Evolutionary conservation across 2,329 filamentous ascomycete species (phyloP).

Genomic region (Penicillium olsonii): DNA sequence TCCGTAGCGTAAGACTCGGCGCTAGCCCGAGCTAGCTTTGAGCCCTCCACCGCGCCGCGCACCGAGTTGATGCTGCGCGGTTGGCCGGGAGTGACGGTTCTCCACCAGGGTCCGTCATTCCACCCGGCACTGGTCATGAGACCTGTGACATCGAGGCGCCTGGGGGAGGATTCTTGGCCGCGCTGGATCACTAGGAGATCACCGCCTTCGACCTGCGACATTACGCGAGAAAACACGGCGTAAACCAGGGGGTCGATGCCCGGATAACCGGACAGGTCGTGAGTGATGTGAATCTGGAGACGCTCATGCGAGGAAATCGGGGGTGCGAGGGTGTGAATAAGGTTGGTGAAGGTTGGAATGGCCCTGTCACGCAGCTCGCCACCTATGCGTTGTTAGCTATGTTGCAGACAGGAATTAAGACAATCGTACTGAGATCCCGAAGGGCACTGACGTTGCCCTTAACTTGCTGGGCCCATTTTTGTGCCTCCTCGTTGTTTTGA

Average conservation of each 20-base stretch:
- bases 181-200: conserved; percentile 93
- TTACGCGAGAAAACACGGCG: conserved; percentile 87
- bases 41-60: conserved; percentile 79
- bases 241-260: conserved; percentile 92
- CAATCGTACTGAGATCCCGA: conserved; percentile 67
- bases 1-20: conserved; percentile 86
- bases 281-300: conserved; percentile 94
- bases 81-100: conserved; percentile 58
- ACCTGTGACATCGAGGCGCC: conserved; percentile 53
- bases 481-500: conserved; percentile 92
- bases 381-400: conserved; percentile 54
- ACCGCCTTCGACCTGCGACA: conserved; percentile 98
- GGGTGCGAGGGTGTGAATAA: conserved; percentile 91
- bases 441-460: conserved; percentile 82
- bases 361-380: conserved; percentile 84
- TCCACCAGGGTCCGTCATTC: conserved; percentile 97
- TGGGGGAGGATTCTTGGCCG: conserved; percentile 77
- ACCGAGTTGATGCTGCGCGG: conserved; percentile 77
- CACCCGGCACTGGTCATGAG: conserved; percentile 59
- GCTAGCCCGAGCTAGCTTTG: conserved; percentile 84
- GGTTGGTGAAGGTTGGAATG: conserved; percentile 89
- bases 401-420: not conserved
- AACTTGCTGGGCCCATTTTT: conserved; percentile 93
- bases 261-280: conserved; percentile 92
- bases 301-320: conserved; percentile 97